These are phyloP conservation scores for Vitis hybrid DNA, from an alignment of 177 flowering plant species.

Conservation along the genomic window DNA sequence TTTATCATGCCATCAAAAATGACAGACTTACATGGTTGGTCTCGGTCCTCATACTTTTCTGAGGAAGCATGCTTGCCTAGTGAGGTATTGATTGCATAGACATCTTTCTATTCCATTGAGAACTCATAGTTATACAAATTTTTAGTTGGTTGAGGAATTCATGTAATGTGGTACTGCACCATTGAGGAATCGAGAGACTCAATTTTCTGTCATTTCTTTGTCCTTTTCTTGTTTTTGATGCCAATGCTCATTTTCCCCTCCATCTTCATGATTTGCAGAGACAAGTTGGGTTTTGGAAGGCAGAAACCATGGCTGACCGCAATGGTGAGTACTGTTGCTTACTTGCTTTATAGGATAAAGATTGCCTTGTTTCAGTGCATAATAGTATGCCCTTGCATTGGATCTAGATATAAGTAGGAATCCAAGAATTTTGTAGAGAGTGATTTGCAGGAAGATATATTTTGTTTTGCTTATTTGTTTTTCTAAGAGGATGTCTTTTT, in stretches of 20 bases:
- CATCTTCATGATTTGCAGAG: slow-evolving; percentile 40
- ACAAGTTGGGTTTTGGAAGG: slow-evolving; percentile 64
- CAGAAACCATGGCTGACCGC: slow-evolving; percentile 32
- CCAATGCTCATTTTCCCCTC: not conserved
- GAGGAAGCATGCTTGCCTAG: slow-evolving; percentile 39
- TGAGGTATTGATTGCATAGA: slow-evolving; percentile 33
- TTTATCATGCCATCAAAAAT: slow-evolving; percentile 46
- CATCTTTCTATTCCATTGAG: not conserved
- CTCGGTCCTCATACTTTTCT: slow-evolving; percentile 47
- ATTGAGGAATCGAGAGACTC: not conserved
- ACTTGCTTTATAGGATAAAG: not conserved
- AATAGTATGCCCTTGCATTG: not conserved
- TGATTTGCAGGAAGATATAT: not conserved
- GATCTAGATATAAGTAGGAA: not conserved
- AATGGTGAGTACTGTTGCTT: slow-evolving; percentile 39
- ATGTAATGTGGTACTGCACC: not conserved
- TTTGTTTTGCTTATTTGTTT: not conserved
- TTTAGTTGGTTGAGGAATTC: not conserved
- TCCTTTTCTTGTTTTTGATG: slow-evolving; percentile 3
- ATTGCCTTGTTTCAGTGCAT: not conserved
- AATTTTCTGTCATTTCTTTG: not conserved
- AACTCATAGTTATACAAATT: not conserved
- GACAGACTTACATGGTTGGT: slow-evolving; percentile 44
- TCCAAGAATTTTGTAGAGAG: not conserved
- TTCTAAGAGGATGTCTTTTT: not conserved